Conservation (phyloP, 2,329 filamentous ascomycete species). For the Thyridium curvatum region DNA sequence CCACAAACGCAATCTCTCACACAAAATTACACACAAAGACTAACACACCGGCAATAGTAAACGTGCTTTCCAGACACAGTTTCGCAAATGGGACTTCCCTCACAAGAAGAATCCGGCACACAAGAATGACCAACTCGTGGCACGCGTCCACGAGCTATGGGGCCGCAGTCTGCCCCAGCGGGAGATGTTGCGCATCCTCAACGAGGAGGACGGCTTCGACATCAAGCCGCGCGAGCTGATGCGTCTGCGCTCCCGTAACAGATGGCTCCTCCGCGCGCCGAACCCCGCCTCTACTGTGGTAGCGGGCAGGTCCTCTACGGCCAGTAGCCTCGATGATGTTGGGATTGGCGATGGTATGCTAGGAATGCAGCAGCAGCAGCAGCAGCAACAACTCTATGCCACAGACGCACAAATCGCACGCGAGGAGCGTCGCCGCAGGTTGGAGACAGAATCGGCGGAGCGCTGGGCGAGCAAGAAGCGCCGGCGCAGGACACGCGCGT, state of each 20-base stretch:
- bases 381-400: background rate
- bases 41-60: conserved; percentile 46
- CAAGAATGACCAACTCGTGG: conserved; percentile 61
- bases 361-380: conserved; percentile 3
- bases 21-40: too few relatives aligned
- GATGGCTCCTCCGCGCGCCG: conserved; percentile 58
- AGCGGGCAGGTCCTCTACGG: background rate
- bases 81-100: conserved; percentile 74
- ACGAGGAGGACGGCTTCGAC: conserved; percentile 62
- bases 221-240: conserved; percentile 67
- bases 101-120: conserved; percentile 67
- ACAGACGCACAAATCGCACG: conserved; percentile 14
- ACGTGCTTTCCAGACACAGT: conserved; percentile 69
- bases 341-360: background rate
- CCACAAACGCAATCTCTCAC: too few relatives aligned
- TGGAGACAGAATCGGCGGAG: conserved; percentile 55
- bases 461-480: conserved; percentile 59
- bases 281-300: background rate
- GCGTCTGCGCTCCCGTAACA: conserved; percentile 61
- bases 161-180: conserved; percentile 64
- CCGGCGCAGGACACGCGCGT: conserved; percentile 61
- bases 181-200: conserved; percentile 66
- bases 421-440: conserved; percentile 43
- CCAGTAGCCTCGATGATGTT: background rate
- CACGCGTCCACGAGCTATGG: conserved; percentile 71